These are phyloP conservation scores for Croton setiger DNA, from an alignment of 441 rosid genomes.

Conservation along the genomic window DNA sequence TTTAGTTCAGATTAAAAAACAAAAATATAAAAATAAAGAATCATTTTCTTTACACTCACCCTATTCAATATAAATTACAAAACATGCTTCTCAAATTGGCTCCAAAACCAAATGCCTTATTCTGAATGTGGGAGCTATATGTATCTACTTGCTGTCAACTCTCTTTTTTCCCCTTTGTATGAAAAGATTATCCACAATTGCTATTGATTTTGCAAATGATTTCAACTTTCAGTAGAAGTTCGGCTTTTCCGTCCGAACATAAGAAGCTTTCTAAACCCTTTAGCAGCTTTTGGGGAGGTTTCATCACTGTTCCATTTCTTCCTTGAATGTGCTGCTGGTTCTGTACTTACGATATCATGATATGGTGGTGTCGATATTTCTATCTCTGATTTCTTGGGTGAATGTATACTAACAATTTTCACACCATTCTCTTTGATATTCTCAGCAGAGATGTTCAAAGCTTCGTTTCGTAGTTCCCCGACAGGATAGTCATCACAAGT, in stretches of 20 bases:
- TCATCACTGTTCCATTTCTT: conserved; percentile 88
- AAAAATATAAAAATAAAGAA: conserved; percentile 11
- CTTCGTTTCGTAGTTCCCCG: conserved; percentile 33
- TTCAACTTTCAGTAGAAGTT: conserved; percentile 25
- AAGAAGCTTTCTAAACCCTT: conserved; percentile 86
- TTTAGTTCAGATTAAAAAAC: no score
- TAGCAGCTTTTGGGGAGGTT: conserved; percentile 71
- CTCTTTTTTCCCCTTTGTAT: not conserved
- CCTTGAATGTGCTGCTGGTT: conserved; percentile 46
- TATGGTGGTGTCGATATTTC: conserved; percentile 67
- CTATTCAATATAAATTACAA: conserved; percentile 31
- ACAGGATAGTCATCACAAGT: conserved; percentile 21
- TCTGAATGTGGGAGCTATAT: conserved; percentile 16
- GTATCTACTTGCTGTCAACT: conserved; percentile 15
- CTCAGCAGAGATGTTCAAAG: conserved; percentile 29
- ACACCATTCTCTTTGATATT: conserved; percentile 27
- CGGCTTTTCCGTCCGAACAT: conserved; percentile 65
- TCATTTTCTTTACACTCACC: conserved; percentile 24
- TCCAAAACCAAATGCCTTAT: conserved; percentile 42
- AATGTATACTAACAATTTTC: conserved; percentile 23
- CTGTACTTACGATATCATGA: conserved; percentile 31
- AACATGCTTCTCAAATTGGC: conserved; percentile 25
- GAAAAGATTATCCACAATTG: not conserved
- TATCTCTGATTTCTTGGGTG: conserved; percentile 47
- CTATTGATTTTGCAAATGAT: not conserved